Base-by-base conservation (phyloP, 805 yeast genomes). In the Starmerella floricola region DNA sequence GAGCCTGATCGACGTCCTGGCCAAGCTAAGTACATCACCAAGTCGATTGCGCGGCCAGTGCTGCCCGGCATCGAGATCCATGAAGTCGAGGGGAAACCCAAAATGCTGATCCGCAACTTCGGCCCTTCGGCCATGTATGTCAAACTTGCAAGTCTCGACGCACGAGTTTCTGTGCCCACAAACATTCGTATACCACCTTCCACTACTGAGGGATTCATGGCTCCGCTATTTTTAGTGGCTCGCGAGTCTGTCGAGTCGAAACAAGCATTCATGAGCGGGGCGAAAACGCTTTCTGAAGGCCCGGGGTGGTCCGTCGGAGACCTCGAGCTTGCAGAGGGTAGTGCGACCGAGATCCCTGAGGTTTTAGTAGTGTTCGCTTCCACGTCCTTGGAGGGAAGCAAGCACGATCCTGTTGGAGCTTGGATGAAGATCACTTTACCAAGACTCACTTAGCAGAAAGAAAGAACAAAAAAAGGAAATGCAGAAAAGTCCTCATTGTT, bases 1-100 rank as follows among this genome's bases (percentile, higher is more conserved):
- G 49, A 54, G n/a, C 67, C 66, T 0, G 62, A 54, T 8, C 46
- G 51, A 8, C 45, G 44, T 33, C 53, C 61, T 2, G 23, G 50
- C 2, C 40, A 53, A 11, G 38, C 50, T 12, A 45, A 39, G 40
- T 57, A 46, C 49, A 43, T 38, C 21, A 23, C 37, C 16, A 49
- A 52, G 35, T 34, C 44, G 4, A 34, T 56, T 46, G 64, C 64
- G 1, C 34, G 53, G 28, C 31, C 47, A 19, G 39, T 33, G 19
- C 40, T 61, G 5, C 64, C 64, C 4, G 37, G 36, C 12, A 16
- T 55, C 29, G 41, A 15, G 31, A 41, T 16, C 11, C 43, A 30
- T 13, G 17, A 20, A 10, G 16, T 23, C 12, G 41, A 19, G 24
- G 29, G 32, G 13, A 30, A 10, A 12, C 26, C n/a, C 16, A 34